Base-by-base conservation (phyloP, 441 rosid genomes). In the Erodium moschatum region DNA sequence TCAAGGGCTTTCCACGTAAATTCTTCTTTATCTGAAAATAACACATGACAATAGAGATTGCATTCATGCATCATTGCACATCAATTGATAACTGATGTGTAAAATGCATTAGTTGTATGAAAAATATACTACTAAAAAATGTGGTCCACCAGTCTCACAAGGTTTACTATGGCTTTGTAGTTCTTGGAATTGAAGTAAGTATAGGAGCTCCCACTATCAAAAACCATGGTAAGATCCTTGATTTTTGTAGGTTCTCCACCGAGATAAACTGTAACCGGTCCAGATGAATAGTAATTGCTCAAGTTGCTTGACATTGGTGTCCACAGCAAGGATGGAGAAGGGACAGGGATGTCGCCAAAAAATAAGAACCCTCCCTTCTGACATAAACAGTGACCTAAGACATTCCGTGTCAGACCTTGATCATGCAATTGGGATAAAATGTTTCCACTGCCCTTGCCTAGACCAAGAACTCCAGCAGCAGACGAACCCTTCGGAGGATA, bases 181-280 rank as follows among this genome's bases (percentile, higher is more conserved):
- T 77, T 84, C 56, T 72, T 65, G 10, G 81, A 73, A 33, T 58
- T 81, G 64, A 86, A 81, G 76, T 86, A 84, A 18, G 89, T 75
- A 72, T 83, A 87, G 0, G 89, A 79, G 80, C 86, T 75, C 62
- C 90, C 93, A 33, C 87, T 82, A 74, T 87, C 90, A 68, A 87
- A 87, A 66, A 83, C 68, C 13, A 83, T 61, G 48, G 76, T 29
- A 48, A 86, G 78, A 69, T 74, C 89, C 71, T 81, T 87, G 11
- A 83, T 68, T 67, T 84, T 83, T 0, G 83, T 78, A 65, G 81
- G 65, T 80, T 76, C 81, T 21, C 76, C 77, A 7, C 74, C 65
- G 48, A 76, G 71, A 42, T 81, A 69, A 77, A 87, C 80, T 70
- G 83, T 85, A 1, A 86, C 87, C 5, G 90, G 84, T 52, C 89